Evolutionary conservation across 495 filamentous ascomycete species (phyloP).

Genomic region (Xylaria flabelliformis): DNA sequence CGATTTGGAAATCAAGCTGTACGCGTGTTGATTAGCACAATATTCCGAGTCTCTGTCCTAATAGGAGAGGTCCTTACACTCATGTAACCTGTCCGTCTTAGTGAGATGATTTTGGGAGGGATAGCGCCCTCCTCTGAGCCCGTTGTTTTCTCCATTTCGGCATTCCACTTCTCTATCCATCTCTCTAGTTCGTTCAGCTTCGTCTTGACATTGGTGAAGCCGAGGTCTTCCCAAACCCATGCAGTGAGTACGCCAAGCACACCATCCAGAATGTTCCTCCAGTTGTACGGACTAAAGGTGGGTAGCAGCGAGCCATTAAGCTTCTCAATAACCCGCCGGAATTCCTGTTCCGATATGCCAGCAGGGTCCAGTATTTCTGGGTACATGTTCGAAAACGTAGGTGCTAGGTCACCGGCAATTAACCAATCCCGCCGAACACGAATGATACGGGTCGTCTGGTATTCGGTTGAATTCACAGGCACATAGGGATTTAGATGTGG

Average conservation of each 20-base stretch:
- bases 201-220: constrained; percentile 73
- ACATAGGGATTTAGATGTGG: constrained; percentile 94
- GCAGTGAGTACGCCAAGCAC: constrained; percentile 79
- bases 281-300: constrained; percentile 74
- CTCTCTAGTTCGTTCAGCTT: constrained; percentile 69
- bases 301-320: constrained; percentile 75
- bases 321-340: constrained; percentile 76
- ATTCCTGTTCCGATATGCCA: constrained; percentile 77
- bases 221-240: constrained; percentile 93
- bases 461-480: constrained; percentile 74
- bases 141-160: constrained; percentile 61
- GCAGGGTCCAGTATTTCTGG: constrained; percentile 92
- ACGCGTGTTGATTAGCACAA: constrained; percentile 35
- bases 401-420: constrained; percentile 85
- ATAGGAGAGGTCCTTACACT: constrained; percentile 60
- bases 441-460: constrained; percentile 82
- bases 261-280: constrained; percentile 76
- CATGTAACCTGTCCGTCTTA: constrained; percentile 87
- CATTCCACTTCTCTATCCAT: constrained; percentile 85
- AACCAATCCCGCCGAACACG: constrained; percentile 92
- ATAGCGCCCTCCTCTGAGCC: constrained; percentile 59
- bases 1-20: constrained; percentile 82
- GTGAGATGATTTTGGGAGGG: constrained; percentile 71
- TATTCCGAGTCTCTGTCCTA: not conserved
- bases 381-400: constrained; percentile 91